Evolutionary conservation across 768 basidiomycete genomes (phyloP), one percentile per base, ranked within the genome.

Genomic region (Rhizopogon roseolus): DNA sequence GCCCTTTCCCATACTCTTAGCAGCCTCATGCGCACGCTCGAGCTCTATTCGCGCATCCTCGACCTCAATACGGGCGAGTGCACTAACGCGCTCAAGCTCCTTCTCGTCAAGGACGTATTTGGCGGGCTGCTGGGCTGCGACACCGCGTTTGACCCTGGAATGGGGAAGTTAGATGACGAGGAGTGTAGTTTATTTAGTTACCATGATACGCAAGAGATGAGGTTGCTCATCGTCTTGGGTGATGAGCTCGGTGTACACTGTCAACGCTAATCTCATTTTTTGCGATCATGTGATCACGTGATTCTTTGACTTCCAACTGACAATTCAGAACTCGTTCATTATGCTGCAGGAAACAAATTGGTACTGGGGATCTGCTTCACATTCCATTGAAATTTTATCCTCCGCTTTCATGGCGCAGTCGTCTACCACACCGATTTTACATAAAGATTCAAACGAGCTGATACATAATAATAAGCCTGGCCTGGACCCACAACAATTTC

Each of bases 41-140:
- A 95, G 79, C 68, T 95, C 94, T 60, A 83, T 75, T 53, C 85
- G 84, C 8, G 94, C 94, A 75, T 94, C 93, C 58, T 96, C 93
- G 29, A 96, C 81, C 64, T 94, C 88, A 54, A 93, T 88, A 50
- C 84, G 74, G 13, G 94, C 93, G 25, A 99, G 79, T 19, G 86
- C 78, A 60, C 92, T 93, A 48, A 98, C 91, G 25, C 97, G 84
- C 64, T 88, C 84, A 11, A 98, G 77, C 70, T 99, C 97, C 49
- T 81, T 73, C 64, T 95, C 91, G 64, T 97, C 93, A 29, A 98
- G 83, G 49, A 88, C 79, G 69, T 98, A 98, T 74, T 90, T 93
- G 64, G 75, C 71, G 2, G 97, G 96, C 59, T 93, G 80, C 43
- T 77, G 78, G 3, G 77, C 74, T 3, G 95, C 76, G 16, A 84